Evolutionary conservation across 1,284 basidiomycete genomes (phyloP).

Genomic region (Neonothopanus nambi): DNA sequence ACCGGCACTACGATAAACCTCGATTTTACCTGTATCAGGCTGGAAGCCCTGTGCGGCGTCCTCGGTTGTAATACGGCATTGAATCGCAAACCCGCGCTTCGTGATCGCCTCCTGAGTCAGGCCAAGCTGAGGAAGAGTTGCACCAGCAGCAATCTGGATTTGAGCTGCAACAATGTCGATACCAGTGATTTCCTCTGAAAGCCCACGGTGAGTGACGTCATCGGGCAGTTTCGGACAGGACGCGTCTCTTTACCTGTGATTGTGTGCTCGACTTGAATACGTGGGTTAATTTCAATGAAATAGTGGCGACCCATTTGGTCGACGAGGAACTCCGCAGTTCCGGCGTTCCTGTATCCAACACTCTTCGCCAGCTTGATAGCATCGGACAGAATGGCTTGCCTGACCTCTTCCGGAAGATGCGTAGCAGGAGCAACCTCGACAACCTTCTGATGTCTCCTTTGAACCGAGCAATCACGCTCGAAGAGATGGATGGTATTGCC

Average conservation of each 20-base stretch:
- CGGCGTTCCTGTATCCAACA: conserved; percentile 94
- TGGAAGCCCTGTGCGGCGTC: conserved; percentile 92
- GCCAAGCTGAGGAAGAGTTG: conserved; percentile 93
- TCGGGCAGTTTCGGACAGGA: neutral
- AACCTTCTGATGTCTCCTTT: conserved; percentile 97
- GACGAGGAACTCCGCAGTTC: conserved; percentile 96
- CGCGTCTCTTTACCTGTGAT: conserved; percentile 71
- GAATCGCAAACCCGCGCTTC: conserved; percentile 96
- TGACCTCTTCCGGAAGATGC: conserved; percentile 88
- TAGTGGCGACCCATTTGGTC: conserved; percentile 96
- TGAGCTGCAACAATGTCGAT: conserved; percentile 98
- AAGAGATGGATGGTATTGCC: conserved; percentile 97
- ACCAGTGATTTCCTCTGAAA: conserved; percentile 93
- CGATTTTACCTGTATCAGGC: conserved; percentile 99
- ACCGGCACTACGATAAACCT: conserved; percentile 98
- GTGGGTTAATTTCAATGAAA: conserved; percentile 98
- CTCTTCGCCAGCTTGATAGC: conserved; percentile 95
- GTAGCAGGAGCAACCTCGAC: conserved; percentile 98
- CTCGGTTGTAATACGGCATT: conserved; percentile 99
- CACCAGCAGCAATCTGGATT: conserved; percentile 98
- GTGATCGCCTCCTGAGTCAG: conserved; percentile 96
- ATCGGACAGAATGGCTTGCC: conserved; percentile 85
- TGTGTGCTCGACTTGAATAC: conserved; percentile 98
- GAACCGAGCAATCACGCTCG: conserved; percentile 98
- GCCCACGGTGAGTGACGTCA: conserved; percentile 5